phyloP scores from a whole-genome alignment of 1,284 basidiomycete genomes.

The Papiliotrema terrestris region DNA sequence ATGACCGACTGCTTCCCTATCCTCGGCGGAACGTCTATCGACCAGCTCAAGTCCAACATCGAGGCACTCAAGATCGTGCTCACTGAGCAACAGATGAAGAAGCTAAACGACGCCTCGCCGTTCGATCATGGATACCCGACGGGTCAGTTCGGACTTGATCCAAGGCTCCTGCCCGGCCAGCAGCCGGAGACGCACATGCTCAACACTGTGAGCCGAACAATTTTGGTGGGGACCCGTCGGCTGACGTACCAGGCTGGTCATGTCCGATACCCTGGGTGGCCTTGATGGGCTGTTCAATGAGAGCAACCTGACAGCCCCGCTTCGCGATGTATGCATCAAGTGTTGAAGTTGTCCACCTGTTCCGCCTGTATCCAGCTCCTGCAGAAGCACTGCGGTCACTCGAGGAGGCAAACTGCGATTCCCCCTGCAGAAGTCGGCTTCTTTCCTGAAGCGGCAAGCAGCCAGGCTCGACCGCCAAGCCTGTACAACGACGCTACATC shows the following conservation, averaged over 20 bases:
- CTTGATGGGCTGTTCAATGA: background rate
- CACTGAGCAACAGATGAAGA: constrained; percentile 37
- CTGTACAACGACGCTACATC: too few relatives aligned
- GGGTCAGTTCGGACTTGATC: constrained; percentile 28
- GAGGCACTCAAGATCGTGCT: constrained; percentile 44
- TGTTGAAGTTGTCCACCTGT: too few relatives aligned
- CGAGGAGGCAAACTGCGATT: too few relatives aligned
- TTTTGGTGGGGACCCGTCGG: background rate
- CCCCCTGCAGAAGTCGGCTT: too few relatives aligned
- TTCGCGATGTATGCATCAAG: too few relatives aligned
- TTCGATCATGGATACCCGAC: constrained; percentile 42
- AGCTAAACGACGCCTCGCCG: constrained; percentile 35
- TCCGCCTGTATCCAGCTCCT: too few relatives aligned
- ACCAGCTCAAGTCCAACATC: constrained; percentile 37
- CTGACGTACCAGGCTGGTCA: background rate
- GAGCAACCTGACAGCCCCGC: too few relatives aligned
- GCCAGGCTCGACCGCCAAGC: too few relatives aligned
- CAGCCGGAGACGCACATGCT: constrained; percentile 6
- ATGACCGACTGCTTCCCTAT: constrained; percentile 43
- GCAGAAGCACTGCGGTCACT: too few relatives aligned
- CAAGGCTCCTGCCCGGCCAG: constrained; percentile 12
- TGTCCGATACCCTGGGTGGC: background rate
- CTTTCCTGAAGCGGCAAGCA: too few relatives aligned
- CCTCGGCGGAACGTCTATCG: constrained; percentile 46
- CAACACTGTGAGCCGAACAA: constrained; percentile 5